phyloP scores from a whole-genome alignment of 345 rosid species.

The rapeseed (Brassica napus) region DNA sequence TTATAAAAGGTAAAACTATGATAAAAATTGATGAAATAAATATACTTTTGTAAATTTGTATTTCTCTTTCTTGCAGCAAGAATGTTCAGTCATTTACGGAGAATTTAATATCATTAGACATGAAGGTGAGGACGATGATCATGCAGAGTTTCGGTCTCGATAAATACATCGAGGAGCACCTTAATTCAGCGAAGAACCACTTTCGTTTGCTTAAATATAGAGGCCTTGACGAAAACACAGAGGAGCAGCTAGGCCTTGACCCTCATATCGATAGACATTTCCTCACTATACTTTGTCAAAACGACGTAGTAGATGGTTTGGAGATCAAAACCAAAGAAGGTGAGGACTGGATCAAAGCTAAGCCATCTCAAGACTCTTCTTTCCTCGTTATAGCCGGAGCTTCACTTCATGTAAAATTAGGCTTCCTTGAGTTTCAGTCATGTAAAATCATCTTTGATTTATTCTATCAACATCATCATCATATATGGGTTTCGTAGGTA shows the following conservation, averaged over 20 bases:
- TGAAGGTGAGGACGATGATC: constrained; percentile 49
- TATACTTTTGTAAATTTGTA: not conserved
- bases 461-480: not conserved
- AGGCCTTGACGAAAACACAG: constrained; percentile 13
- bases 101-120: constrained; percentile 38
- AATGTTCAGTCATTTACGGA: constrained; percentile 24
- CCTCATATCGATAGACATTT: constrained; percentile 57
- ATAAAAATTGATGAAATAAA: not conserved
- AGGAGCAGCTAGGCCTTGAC: constrained; percentile 30
- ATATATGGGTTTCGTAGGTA: constrained; percentile 24
- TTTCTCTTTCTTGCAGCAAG: constrained; percentile 1
- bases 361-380: constrained; percentile 49
- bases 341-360: constrained; percentile 44
- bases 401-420: constrained; percentile 42
- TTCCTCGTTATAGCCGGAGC: constrained; percentile 53
- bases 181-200: constrained; percentile 39
- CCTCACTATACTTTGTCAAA: constrained; percentile 51
- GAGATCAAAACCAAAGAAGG: constrained; percentile 49
- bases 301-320: constrained; percentile 49
- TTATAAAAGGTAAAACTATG: not conserved
- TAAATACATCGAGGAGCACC: constrained; percentile 42
- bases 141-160: constrained; percentile 55
- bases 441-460: not conserved
- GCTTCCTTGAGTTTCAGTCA: constrained; percentile 3
- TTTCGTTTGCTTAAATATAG: constrained; percentile 47